Evolutionary conservation across 768 basidiomycete genomes (phyloP), one percentile per base, ranked within the genome.

Genomic region (Kondoa subrosea): DNA sequence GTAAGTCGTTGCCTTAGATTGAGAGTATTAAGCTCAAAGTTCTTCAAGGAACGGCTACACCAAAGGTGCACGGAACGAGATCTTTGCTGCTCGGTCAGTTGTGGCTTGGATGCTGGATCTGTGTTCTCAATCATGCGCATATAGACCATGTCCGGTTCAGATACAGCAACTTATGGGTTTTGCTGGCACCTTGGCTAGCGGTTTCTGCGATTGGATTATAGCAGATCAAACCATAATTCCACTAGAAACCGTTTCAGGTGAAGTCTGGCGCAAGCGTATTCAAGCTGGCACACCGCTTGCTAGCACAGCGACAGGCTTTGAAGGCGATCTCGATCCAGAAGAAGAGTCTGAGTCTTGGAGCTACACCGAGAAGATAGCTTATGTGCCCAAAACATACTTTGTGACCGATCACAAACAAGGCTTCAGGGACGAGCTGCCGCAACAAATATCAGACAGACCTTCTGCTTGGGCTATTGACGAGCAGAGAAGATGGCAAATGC

Each of bases 401-500:
- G 80, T 78, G 33, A 80, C 81, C 3, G 82, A 82, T 68, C 82
- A 82, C 70, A 80, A 78, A 66, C 82, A 83, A 70, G 78, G 80
- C 2, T 81, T 75, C 72, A 71, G 76, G 27, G 74, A 75, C n/a
- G 77, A 77, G 57, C 40, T 50, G 15, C 69, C 56, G 68, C 70
- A 34, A 66, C 70, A 29, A 64, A 59, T 26, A 62, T 65, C 4
- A 60, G 71, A 70, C 26, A 25, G 30, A 1, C 50, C 64, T n/a
- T 34, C 72, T 1, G 73, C 75, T 0, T 68, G 71, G 34, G 69
- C 76, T 15, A 75, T 78, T 62, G 82, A 82, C 66, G 74, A 77
- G 67, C 74, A 72, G 29, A 77, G 78, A 34, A 78, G 82, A 25
- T 69, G 71, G 57, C 75, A 77, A 25, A 76, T 80, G 69, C 76